Base-by-base conservation (phyloP, 192 early-diverging fungal species). In the Phlyctochytrium arcticum region DNA sequence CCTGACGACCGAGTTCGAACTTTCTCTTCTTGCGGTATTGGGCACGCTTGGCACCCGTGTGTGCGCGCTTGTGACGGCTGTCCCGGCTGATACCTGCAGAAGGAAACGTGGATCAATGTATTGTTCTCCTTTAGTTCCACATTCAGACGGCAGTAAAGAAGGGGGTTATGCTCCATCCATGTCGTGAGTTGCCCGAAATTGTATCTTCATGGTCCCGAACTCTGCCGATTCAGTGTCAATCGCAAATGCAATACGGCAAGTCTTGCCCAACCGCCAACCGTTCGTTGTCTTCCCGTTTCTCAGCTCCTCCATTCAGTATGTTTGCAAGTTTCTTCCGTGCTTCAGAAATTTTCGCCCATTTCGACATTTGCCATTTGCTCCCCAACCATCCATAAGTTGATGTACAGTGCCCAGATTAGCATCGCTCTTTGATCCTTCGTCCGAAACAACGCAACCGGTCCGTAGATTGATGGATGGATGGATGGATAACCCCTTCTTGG, bases 11-110 rank as follows among this genome's bases (percentile, higher is more conserved):
- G 72, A 96, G 86, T 84, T 98, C 96, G 87, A 98, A 98, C 91
- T 98, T 98, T 89, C 96, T 93, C 92, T 98, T 98, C 93, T 98
- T 98, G 87, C 96, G 91, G 91, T 94, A 95, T 76, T 95, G 92
- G 74, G 93, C 93, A 78, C 96, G 89, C 88, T 95, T 95, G 85
- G 95, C 96, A 85, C 96, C 94, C 46, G 96, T 94, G 81, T 88
- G 88, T 66, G 85, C 84, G 74, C 95, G 91, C 89, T 98, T 98
- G 87, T 98, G 96, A 82, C 96, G 94, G 77, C 90, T 92, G 87
- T 98, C 95, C 86, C 96, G 86, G 84, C 90, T 91, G 85, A 98
- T 97, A 96, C 95, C 95, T 95, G 79, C 19, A 19, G 29, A 30
- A 27, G 17, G 4, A 4, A 29, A 3, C 26, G 30, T 30, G 15